Percentiles rank a stretch among this genome's conserved stretches.
phyloP scores from a whole-genome alignment of 768 basidiomycete species.

The Hygrophorus russula region DNA sequence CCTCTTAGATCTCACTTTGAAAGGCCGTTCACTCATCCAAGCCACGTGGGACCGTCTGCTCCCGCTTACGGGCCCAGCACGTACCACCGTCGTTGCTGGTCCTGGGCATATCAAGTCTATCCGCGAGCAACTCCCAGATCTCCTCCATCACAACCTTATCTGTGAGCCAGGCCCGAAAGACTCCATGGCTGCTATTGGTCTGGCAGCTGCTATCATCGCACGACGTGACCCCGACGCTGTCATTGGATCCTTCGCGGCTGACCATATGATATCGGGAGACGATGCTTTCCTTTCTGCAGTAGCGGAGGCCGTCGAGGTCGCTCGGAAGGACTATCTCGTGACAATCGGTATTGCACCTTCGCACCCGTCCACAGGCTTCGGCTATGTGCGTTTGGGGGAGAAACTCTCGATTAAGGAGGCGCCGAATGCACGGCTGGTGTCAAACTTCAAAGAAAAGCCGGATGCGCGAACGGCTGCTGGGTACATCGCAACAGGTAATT shows the following conservation, averaged over 20 bases:
- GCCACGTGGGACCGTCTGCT: conserved; percentile 86
- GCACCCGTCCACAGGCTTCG: conserved; percentile 82
- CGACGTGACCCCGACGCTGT: conserved; percentile 64
- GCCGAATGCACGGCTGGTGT: conserved; percentile 74
- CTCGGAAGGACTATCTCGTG: conserved; percentile 68
- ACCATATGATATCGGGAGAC: conserved; percentile 89
- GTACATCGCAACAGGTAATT: conserved; percentile 79
- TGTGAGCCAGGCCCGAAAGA: conserved; percentile 85
- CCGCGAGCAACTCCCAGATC: conserved; percentile 70
- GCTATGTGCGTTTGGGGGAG: conserved; percentile 78
- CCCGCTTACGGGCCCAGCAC: conserved; percentile 56
- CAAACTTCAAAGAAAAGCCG: conserved; percentile 85
- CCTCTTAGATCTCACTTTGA: conserved; percentile 74
- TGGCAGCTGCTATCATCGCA: conserved; percentile 72
- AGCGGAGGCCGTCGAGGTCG: conserved; percentile 78
- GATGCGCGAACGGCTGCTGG: conserved; percentile 81
- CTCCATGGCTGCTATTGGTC: conserved; percentile 84
- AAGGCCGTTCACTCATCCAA: conserved; percentile 79
- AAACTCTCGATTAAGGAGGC: conserved; percentile 55
- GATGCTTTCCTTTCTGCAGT: conserved; percentile 81
- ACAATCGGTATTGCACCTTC: conserved; percentile 88
- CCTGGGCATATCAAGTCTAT: conserved; percentile 67
- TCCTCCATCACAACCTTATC: conserved; percentile 56
- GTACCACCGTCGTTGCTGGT: conserved; percentile 77
- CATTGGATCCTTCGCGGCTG: conserved; percentile 85